These are phyloP conservation scores for Aspergillus pseudonomiae DNA, from an alignment of 2,329 filamentous ascomycete genomes.

Conservation along the genomic window DNA sequence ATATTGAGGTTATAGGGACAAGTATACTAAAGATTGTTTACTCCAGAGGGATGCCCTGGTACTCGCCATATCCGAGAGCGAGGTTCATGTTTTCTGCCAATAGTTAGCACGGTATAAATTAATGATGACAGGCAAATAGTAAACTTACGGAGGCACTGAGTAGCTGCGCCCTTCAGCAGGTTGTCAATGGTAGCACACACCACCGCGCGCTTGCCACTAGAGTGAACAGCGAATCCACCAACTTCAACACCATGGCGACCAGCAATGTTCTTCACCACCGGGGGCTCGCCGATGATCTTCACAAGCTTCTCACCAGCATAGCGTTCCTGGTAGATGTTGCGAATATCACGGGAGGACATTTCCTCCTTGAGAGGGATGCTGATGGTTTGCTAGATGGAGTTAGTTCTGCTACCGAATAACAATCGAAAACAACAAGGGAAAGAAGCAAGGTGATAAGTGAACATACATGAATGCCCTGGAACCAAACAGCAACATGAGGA, in stretches of 20 bases:
- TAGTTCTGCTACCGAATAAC: conserved; percentile 12
- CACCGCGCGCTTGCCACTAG: conserved; percentile 86
- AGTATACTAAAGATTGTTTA: conserved; percentile 31
- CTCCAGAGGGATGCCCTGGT: conserved; percentile 76
- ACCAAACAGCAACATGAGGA: conserved; percentile 95
- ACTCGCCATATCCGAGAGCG: conserved; percentile 84
- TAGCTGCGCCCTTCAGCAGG: conserved; percentile 87
- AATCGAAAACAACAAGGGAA: background rate
- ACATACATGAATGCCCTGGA: conserved; percentile 81
- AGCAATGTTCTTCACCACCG: conserved; percentile 80
- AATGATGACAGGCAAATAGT: background rate
- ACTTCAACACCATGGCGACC: conserved; percentile 90
- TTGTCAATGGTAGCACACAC: conserved; percentile 94
- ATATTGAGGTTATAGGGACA: conserved; percentile 22
- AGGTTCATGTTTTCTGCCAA: conserved; percentile 85
- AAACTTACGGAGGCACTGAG: conserved; percentile 83
- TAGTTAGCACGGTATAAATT: conserved; percentile 5
- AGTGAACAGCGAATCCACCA: conserved; percentile 93
- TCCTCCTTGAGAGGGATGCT: conserved; percentile 82
- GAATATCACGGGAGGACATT: conserved; percentile 89
- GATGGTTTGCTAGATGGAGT: conserved; percentile 70
- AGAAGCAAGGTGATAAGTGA: background rate
- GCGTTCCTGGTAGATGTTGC: conserved; percentile 92
- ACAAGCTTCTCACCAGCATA: conserved; percentile 96
- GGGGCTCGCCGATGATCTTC: conserved; percentile 86